Percentiles rank a stretch among this genome's conserved stretches.
Conservation (phyloP, 768 basidiomycete species). For the Leucocoprinus sp. region DNA sequence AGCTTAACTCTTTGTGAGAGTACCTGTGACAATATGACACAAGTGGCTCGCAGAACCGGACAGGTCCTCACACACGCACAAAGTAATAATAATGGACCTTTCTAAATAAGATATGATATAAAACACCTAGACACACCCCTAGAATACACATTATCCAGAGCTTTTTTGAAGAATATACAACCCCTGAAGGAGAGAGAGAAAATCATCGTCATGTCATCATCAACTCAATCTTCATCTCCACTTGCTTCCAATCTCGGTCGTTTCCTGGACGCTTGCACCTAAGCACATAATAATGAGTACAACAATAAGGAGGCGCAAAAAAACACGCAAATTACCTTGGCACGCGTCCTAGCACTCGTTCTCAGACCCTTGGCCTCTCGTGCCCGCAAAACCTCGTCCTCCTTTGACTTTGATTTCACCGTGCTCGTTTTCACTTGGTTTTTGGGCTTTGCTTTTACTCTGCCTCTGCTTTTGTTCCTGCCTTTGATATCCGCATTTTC, state of each 20-base stretch:
- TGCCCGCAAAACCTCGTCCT: conserved; percentile 6
- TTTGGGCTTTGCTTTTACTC: neutral
- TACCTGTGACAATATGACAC: too few species aligned
- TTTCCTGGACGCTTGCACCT: conserved; percentile 4
- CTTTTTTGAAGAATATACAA: too few species aligned
- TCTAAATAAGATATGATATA: too few species aligned
- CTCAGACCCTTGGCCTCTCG: conserved; percentile 7
- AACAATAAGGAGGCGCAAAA: too few species aligned
- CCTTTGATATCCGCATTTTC: neutral
- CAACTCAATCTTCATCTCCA: neutral
- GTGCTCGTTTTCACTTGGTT: neutral
- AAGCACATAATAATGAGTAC: neutral
- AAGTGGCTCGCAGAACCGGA: too few species aligned
- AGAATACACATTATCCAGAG: too few species aligned
- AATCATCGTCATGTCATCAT: too few species aligned
- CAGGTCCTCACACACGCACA: too few species aligned
- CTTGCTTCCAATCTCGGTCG: neutral
- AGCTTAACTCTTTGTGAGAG: too few species aligned
- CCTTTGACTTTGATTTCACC: neutral
- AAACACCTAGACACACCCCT: too few species aligned
- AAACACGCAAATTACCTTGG: neutral
- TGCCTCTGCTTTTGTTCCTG: neutral
- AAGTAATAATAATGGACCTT: too few species aligned
- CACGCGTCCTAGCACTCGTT: conserved; percentile 6
- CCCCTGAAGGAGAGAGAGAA: too few species aligned